Conservation (phyloP, 176 grass and related monocot species). For the Areca catechu region DNA sequence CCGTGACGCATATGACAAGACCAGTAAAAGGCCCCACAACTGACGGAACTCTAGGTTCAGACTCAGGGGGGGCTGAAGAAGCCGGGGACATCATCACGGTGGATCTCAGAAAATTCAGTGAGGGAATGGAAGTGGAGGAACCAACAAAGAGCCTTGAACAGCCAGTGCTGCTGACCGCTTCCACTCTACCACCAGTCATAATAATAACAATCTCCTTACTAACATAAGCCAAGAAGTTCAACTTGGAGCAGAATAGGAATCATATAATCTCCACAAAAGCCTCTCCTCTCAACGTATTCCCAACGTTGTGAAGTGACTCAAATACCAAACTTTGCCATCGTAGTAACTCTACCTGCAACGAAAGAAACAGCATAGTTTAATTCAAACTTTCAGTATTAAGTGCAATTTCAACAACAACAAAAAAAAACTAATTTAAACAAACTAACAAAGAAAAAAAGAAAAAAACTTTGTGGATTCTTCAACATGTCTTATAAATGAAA, state of each 20-base stretch:
- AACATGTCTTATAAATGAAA: no score
- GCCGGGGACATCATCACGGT: conserved; percentile 36
- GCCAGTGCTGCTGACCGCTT: conserved; percentile 66
- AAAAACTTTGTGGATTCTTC: no score
- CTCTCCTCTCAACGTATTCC: no score
- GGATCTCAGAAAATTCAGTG: conserved; percentile 27
- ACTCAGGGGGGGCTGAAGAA: conserved; percentile 25
- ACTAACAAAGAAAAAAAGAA: no score
- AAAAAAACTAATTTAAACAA: no score
- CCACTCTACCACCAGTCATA: conserved; percentile 61
- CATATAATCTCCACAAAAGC: conserved; percentile 2
- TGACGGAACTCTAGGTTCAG: background rate
- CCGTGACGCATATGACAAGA: conserved; percentile 83
- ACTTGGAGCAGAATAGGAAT: conserved; percentile 4
- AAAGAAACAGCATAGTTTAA: no score
- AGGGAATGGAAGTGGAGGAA: conserved; percentile 38
- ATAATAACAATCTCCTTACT: conserved; percentile 17
- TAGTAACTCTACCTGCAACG: no score
- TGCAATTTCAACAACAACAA: no score
- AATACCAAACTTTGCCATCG: no score
- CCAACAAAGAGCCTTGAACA: conserved; percentile 71
- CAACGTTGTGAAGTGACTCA: no score
- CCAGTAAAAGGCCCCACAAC: conserved; percentile 57
- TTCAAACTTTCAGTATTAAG: no score
- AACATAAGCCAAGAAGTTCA: conserved; percentile 6